Evolutionary conservation across 1,284 basidiomycete species (phyloP), one percentile per base, ranked within the genome.

Genomic region (Cerioporus squamosus): DNA sequence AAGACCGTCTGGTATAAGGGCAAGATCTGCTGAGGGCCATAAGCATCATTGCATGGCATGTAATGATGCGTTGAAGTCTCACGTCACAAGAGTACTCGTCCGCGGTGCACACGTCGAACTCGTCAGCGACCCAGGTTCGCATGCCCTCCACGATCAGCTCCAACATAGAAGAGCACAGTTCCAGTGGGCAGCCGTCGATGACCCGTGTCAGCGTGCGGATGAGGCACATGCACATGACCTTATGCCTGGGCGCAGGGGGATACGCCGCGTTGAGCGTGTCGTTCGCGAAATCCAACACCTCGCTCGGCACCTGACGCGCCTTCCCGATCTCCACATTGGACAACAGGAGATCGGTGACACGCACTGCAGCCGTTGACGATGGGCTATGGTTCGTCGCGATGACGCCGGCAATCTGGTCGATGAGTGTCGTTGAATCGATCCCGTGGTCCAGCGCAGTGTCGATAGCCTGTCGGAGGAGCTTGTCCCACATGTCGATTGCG

Each of bases 41-140:
- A 6, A 61, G 44, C 22, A 39, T 24, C 8, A 17, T 15, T 18
- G 20, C 9, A 23, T 10, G n/a, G 17, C 12, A 23, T 1, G 8
- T 45, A n/a, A n/a, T n/a, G 56, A 40, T 40, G 14, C 5, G 14
- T 15, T 5, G 39, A 2, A 31, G 20, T 74, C 81, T 48, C 66
- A 87, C 86, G 66, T 90, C 86, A 60, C 82, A 76, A 8, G 74
- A 73, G 57, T 89, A 83, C 53, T 88, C 85, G 20, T 81, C 79
- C 20, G 72, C 71, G 12, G 74, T 74, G 71, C 87, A 82, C 4
- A 77, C 74, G 23, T 70, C 63, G 44, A 74, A 75, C 44, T 85
- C 81, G 70, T 92, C 90, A 7, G 79, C 74, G 29, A 91, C 70
- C 90, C 90, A 92, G 14, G 77, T 63, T 39, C 74, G 70, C 17